Evolutionary conservation across 1,139 yeast species (phyloP), one percentile per base, ranked within the genome.

Genomic region (Oligophagozyma castellii): DNA sequence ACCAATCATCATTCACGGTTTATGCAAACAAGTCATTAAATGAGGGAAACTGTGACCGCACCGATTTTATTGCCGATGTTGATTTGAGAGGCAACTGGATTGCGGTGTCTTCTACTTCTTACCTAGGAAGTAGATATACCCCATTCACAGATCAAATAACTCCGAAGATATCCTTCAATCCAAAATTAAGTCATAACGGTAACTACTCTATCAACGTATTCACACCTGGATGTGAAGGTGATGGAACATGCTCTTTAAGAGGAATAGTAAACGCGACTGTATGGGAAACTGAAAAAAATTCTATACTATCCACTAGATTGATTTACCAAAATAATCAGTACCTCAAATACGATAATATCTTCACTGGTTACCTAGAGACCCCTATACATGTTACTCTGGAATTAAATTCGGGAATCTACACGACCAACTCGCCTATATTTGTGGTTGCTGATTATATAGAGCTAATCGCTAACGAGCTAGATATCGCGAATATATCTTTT

Each of bases 141-240:
- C 38, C 37, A 12, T 29, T 56, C 22, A 28, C 34, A 7, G 56
- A 52, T 24, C 45, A 56, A 2, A 26, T 51, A 7, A 29, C 10
- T 3, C 56, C 61, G 4, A 45, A 58, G 16, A 73, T 81, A 10
- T 59, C 65, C 1, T 73, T 77, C 46, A 63, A 64, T 37, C 89
- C 95, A 5, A 74, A 78, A 38, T 67, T 84, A 14, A 63, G 81
- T 0, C 67, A 71, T 37, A 61, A 81, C 0, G 96, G 95, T 7
- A 64, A 72, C 37, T 89, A 83, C 51, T 63, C 83, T 0, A 61
- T 89, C 19, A 59, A 72, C 31, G 44, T 86, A 34, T 73, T 68
- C 40, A 89, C 98, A 0, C 95, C 95, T 0, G 96, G 98, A 0
- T 89, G 99, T 56, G 36, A 56, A 2, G 53, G 47, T 6, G 95